phyloP scores from a whole-genome alignment of 768 basidiomycete species.

The Suillus paluster region DNA sequence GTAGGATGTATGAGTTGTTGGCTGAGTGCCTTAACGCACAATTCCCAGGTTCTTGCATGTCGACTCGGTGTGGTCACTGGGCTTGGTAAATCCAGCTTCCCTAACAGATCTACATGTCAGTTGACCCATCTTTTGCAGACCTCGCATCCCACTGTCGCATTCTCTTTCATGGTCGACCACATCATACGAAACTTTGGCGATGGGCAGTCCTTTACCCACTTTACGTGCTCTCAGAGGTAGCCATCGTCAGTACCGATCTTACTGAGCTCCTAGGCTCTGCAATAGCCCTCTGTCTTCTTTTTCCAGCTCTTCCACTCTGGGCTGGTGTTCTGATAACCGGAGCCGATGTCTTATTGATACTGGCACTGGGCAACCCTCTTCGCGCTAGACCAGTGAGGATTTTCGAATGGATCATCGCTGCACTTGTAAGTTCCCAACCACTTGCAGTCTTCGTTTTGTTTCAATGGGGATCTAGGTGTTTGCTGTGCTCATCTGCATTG shows the following conservation, averaged over 20 bases:
- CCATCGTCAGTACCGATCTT: no score
- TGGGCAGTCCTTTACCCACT: no score
- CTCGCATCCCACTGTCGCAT: no score
- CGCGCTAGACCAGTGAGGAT: conserved; percentile 64
- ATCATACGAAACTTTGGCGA: no score
- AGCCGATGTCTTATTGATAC: conserved; percentile 68
- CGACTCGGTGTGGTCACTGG: conserved; percentile 85
- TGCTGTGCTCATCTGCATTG: conserved; percentile 77
- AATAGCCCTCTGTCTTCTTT: conserved; percentile 75
- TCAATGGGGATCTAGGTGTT: conserved; percentile 50
- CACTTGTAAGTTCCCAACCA: conserved; percentile 48
- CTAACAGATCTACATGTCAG: conserved; percentile 14
- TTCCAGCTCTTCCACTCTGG: conserved; percentile 70
- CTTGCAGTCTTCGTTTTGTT: conserved; percentile 10
- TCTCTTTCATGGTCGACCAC: no score
- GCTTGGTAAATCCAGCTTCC: conserved; percentile 55
- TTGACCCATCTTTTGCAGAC: no score
- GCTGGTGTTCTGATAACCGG: conserved; percentile 72
- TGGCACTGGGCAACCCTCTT: conserved; percentile 72
- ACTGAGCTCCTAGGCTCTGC: no score
- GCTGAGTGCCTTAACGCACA: conserved; percentile 7
- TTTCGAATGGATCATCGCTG: no score
- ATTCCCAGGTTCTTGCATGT: conserved; percentile 67
- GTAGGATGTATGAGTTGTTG: conserved; percentile 14
- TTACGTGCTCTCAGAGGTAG: no score